Conservation (phyloP, 257 asterid genomes). For the Solanum commersonii region DNA sequence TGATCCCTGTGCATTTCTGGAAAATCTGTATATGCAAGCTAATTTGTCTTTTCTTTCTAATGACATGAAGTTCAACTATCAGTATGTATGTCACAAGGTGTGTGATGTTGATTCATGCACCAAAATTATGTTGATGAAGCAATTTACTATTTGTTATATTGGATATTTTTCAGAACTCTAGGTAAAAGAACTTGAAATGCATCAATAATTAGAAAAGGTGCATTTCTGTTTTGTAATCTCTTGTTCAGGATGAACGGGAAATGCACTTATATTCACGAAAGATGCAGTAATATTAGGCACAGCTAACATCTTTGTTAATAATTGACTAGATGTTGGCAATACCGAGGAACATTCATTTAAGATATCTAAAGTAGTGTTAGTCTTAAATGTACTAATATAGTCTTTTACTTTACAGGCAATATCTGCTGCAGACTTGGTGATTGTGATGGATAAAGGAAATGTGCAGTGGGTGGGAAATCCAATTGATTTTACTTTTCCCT, state of each 20-base stretch:
- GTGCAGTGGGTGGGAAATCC: constrained; percentile 80
- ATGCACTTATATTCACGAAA: not conserved
- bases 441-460: constrained; percentile 80
- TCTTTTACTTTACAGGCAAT: constrained; percentile 52
- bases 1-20: not conserved
- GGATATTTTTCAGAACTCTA: not conserved
- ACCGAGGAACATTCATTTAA: not conserved
- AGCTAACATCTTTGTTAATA: not conserved
- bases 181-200: not conserved
- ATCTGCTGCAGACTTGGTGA: constrained; percentile 58
- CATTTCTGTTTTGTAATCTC: not conserved
- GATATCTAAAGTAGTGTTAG: not conserved
- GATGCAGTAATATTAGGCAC: not conserved
- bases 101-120: not conserved
- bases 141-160: not conserved
- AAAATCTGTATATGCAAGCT: not conserved
- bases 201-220: not conserved
- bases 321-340: not conserved
- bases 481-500: constrained; percentile 35
- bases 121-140: not conserved
- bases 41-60: not conserved
- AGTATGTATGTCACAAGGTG: not conserved
- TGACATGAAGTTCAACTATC: not conserved
- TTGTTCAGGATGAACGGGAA: not conserved
- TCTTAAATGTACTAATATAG: not conserved